These are phyloP conservation scores for Pythium insidiosum DNA, from an alignment of 352 stramenopile species.

Conservation along the genomic window DNA sequence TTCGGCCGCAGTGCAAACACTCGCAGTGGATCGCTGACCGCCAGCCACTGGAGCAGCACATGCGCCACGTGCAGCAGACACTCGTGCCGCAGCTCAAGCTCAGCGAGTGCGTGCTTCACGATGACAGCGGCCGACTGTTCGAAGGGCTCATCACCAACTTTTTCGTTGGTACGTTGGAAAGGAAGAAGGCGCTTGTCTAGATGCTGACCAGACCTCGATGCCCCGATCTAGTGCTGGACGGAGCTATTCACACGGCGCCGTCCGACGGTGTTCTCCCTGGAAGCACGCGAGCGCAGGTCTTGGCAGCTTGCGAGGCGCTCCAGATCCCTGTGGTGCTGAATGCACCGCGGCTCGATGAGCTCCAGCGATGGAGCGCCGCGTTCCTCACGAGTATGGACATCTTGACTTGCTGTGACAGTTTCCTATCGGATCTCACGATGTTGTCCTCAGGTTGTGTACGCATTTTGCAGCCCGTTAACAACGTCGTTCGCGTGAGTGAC, in stretches of 20 bases:
- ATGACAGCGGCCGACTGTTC: constrained; percentile 23
- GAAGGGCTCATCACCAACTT: constrained; percentile 80
- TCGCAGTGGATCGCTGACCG: constrained; percentile 62
- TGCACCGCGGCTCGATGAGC: constrained; percentile 41
- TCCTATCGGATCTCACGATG: too few species aligned
- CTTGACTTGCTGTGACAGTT: too few species aligned
- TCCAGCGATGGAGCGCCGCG: constrained; percentile 41
- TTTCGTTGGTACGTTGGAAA: constrained; percentile 41
- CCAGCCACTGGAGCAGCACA: constrained; percentile 31
- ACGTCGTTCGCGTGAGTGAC: too few species aligned
- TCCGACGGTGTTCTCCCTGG: constrained; percentile 34
- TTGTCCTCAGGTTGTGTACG: too few species aligned
- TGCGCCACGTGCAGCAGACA: constrained; percentile 12
- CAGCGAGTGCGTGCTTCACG: constrained; percentile 45
- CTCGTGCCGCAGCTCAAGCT: too few species aligned
- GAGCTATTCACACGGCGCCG: constrained; percentile 42
- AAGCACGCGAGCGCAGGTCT: constrained; percentile 53
- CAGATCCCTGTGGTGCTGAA: constrained; percentile 47
- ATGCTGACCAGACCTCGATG: background rate
- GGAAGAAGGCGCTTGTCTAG: background rate
- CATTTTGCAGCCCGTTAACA: too few species aligned
- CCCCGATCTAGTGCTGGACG: constrained; percentile 21
- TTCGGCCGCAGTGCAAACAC: constrained; percentile 56
- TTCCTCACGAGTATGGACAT: constrained; percentile 84
- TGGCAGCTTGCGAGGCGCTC: constrained; percentile 46